These are phyloP conservation scores for Clavispora vitiphila DNA, from an alignment of 805 yeast species.

Conservation along the genomic window DNA sequence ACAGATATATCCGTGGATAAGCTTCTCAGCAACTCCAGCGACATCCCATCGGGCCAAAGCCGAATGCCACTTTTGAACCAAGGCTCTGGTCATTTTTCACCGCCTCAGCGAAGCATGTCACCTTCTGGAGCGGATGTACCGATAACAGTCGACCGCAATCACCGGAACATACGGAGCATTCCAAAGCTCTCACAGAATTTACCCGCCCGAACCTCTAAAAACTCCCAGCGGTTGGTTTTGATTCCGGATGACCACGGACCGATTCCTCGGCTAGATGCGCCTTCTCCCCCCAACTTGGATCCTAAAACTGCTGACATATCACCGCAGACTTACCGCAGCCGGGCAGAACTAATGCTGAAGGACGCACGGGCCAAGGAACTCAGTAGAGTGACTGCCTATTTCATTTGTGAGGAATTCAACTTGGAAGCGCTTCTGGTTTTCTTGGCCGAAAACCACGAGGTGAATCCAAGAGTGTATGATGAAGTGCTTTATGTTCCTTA, in stretches of 20 bases:
- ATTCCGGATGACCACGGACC: constrained; percentile 60
- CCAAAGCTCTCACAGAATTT: constrained; percentile 52
- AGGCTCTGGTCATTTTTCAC: constrained; percentile 9
- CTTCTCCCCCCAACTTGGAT: constrained; percentile 12
- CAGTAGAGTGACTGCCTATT: constrained; percentile 87
- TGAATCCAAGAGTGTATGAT: constrained; percentile 81
- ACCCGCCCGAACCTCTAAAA: constrained; percentile 76
- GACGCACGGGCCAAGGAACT: constrained; percentile 58
- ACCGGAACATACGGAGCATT: constrained; percentile 40
- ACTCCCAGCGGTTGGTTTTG: constrained; percentile 78
- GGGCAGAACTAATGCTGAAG: constrained; percentile 56
- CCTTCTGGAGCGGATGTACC: constrained; percentile 5
- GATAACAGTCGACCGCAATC: constrained; percentile 8
- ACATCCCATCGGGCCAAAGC: constrained; percentile 78
- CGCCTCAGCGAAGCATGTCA: constrained; percentile 17
- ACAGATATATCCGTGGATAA: constrained; percentile 79
- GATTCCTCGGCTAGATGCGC: constrained; percentile 5
- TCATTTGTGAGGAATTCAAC: constrained; percentile 79
- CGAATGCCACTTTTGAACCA: constrained; percentile 32
- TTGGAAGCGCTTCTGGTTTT: constrained; percentile 60
- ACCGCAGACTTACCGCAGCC: constrained; percentile 33
- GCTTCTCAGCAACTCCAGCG: constrained; percentile 72
- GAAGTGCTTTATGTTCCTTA: constrained; percentile 93
- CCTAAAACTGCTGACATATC: constrained; percentile 12
- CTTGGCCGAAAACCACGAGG: constrained; percentile 66